These are phyloP conservation scores for Nadsonia commutata DNA, from an alignment of 1,139 yeast species.

Conservation along the genomic window DNA sequence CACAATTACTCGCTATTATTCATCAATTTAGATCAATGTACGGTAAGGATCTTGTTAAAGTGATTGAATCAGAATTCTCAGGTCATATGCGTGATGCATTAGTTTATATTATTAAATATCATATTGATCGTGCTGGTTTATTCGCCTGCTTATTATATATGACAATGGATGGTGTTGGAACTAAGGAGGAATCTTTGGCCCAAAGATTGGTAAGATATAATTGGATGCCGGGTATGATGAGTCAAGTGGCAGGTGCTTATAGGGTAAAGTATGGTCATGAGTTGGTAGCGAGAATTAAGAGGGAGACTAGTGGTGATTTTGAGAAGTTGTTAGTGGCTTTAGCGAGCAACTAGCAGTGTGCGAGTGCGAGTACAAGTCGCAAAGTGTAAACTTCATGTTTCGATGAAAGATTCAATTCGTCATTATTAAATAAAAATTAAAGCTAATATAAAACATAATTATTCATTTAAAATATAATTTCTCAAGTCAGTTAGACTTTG, in stretches of 20 bases:
- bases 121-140: conserved; percentile 9
- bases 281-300: conserved; percentile 10
- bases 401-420: no score
- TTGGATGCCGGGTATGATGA: conserved; percentile 10
- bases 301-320: conserved; percentile 13
- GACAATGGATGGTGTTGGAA: conserved; percentile 13
- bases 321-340: conserved; percentile 11
- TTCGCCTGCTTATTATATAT: conserved; percentile 12
- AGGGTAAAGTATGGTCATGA: conserved; percentile 8
- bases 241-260: conserved; percentile 11
- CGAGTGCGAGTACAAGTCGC: no score
- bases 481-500: no score
- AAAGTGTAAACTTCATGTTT: no score
- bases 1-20: conserved; percentile 10
- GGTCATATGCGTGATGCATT: conserved; percentile 14
- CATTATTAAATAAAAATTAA: no score
- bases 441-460: no score
- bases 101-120: conserved; percentile 10
- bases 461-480: no score
- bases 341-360: conserved; percentile 1
- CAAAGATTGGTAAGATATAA: conserved; percentile 11
- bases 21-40: conserved; percentile 8
- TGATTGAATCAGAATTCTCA: conserved; percentile 11
- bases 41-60: conserved; percentile 9
- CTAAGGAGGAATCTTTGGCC: conserved; percentile 12